phyloP scores from a whole-genome alignment of 2,329 filamentous ascomycete species.

The Phaeophleospora eucalypticola region DNA sequence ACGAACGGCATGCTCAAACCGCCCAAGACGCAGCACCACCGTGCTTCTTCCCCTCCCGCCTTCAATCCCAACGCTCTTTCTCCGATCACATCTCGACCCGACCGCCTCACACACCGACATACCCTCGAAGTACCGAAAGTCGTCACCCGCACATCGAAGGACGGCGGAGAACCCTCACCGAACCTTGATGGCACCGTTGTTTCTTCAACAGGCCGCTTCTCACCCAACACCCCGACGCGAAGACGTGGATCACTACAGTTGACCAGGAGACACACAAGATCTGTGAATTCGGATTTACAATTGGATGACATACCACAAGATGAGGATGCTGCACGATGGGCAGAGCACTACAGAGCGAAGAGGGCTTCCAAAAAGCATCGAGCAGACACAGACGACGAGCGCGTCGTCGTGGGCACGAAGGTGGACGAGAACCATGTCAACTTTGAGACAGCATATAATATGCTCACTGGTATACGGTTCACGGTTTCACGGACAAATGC shows the following conservation, averaged over 20 bases:
- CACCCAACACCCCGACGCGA: slow-evolving; percentile 60
- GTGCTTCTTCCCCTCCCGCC: slow-evolving; percentile 37
- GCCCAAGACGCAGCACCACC: slow-evolving; percentile 22
- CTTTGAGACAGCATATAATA: slow-evolving; percentile 98
- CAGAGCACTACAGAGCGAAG: slow-evolving; percentile 88
- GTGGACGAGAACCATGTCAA: slow-evolving; percentile 92
- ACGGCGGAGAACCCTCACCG: slow-evolving; percentile 49
- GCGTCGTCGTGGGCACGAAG: slow-evolving; percentile 90
- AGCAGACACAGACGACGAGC: slow-evolving; percentile 85
- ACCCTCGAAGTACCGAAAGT: slow-evolving; percentile 80
- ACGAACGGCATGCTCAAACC: slow-evolving; percentile 26
- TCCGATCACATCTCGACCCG: slow-evolving; percentile 51
- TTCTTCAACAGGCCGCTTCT: slow-evolving; percentile 75
- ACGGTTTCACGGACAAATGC: slow-evolving; percentile 94
- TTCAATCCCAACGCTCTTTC: slow-evolving; percentile 37
- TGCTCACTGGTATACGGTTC: slow-evolving; percentile 97
- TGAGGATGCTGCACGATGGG: slow-evolving; percentile 87
- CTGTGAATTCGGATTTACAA: slow-evolving; percentile 77
- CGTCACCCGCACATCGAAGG: slow-evolving; percentile 66
- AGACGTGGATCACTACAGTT: slow-evolving; percentile 81
- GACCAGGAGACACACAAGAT: slow-evolving; percentile 74
- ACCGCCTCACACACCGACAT: slow-evolving; percentile 72
- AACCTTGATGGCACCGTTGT: slow-evolving; percentile 53
- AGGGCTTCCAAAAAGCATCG: slow-evolving; percentile 79
- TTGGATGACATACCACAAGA: slow-evolving; percentile 81